These are phyloP conservation scores for Blastocystis hominis DNA, from an alignment of 352 stramenopile genomes.

Conservation along the genomic window DNA sequence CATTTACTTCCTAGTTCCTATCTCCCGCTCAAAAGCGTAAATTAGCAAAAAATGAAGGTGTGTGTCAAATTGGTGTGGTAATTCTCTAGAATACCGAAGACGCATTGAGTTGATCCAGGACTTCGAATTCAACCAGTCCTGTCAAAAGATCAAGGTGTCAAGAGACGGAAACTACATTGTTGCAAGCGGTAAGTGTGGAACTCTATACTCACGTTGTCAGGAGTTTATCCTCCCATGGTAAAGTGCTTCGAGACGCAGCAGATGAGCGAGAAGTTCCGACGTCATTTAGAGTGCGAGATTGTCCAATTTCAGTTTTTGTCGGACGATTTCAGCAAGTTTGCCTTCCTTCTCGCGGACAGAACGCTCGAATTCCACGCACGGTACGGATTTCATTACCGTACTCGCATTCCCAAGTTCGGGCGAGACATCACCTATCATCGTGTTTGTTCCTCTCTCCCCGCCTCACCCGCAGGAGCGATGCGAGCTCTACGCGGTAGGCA, in stretches of 20 bases:
- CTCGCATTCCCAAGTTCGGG: slow-evolving; percentile 91
- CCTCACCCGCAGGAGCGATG: slow-evolving; percentile 70
- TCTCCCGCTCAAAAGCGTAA: slow-evolving; percentile 30
- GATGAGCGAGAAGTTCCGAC: slow-evolving; percentile 96
- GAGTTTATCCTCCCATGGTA: slow-evolving; percentile 88
- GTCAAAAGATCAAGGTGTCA: slow-evolving; percentile 83
- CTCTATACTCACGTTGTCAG: slow-evolving; percentile 62
- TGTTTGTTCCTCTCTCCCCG: neutral
- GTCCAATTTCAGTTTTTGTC: slow-evolving; percentile 87
- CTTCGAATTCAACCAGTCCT: slow-evolving; percentile 86
- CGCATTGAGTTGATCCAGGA: slow-evolving; percentile 96
- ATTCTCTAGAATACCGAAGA: slow-evolving; percentile 64
- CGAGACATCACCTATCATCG: slow-evolving; percentile 90
- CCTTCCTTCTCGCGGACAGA: slow-evolving; percentile 85
- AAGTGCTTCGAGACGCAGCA: slow-evolving; percentile 83
- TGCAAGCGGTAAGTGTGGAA: slow-evolving; percentile 62
- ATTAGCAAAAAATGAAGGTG: slow-evolving; percentile 49
- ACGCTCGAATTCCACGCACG: slow-evolving; percentile 91
- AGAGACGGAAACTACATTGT: slow-evolving; percentile 87
- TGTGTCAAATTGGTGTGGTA: neutral
- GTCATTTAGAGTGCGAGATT: slow-evolving; percentile 87
- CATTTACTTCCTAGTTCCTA: neutral
- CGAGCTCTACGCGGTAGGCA: slow-evolving; percentile 83
- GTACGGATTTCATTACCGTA: slow-evolving; percentile 86
- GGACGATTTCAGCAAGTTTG: slow-evolving; percentile 92